Base-by-base conservation (phyloP, 2,329 filamentous ascomycete genomes). In the Colletotrichum plurivorum region DNA sequence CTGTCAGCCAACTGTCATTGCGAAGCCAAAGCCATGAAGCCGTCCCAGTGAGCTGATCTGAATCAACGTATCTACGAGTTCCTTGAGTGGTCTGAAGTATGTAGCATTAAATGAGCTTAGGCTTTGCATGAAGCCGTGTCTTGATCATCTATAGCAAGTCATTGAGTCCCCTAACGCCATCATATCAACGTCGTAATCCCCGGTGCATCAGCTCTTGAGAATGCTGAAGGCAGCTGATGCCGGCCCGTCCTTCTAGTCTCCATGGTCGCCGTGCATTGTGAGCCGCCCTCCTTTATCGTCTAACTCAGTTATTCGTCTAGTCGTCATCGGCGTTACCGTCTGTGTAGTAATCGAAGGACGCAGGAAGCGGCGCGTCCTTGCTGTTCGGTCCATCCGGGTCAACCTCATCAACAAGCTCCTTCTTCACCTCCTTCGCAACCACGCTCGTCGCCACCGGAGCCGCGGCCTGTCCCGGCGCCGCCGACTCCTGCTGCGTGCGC, bases 271-370 rank as follows among this genome's bases (percentile, higher is more conserved):
- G 7, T 31, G 27, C 27, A 31, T 31, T 31, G 27, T 7, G 27
- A 9, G 7, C 5, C 27, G 8, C 8, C 27, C 27, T 31, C 9
- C 27, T 9, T 1, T 31, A 31, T 31, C 27, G 27, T 31, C 27
- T 31, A 31, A 31, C 27, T 2, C 7, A 2, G 27, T 7, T 31
- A 5, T 31, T 31, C 27, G 25, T 62, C 69, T 27, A 66, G 15
- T 58, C 54, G 10, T 71, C 68, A 1, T 69, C 56, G 5, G 25
- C 15, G n/a, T 71, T 66, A 18, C 56, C 56, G 55, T 81, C 79
- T 1, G 79, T 76, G 54, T 75, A 79, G 61, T 81, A 81, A 6
- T 80, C 78, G 69, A 81, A 81, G 6, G 73, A 63, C 1, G 65
- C 69, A 0, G 79, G 79, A 15, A 78, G 71, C 43, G 74, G 73